Evolutionary conservation across 2,329 filamentous ascomycete species (phyloP).

Genomic region (Stromatinia cepivora): DNA sequence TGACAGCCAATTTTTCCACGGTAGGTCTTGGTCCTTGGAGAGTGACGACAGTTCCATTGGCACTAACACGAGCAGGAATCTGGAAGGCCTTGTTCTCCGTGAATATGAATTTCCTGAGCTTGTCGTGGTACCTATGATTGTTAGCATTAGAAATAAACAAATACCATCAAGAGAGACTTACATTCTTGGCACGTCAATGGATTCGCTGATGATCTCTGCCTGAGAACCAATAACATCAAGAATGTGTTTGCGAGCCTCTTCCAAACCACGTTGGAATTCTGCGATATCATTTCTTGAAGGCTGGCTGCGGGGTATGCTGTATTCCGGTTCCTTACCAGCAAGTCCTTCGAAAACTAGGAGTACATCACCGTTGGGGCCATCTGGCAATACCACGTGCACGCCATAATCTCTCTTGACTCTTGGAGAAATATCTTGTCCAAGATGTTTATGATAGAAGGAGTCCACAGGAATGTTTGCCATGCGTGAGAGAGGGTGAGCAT

Average conservation of each 20-base stretch:
- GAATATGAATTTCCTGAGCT: constrained; percentile 63
- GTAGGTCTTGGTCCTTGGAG: constrained; percentile 74
- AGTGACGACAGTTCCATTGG: constrained; percentile 61
- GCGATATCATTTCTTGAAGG: constrained; percentile 52
- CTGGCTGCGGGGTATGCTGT: constrained; percentile 55
- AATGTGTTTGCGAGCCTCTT: constrained; percentile 58
- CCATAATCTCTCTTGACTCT: constrained; percentile 67
- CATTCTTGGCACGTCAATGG: constrained; percentile 61
- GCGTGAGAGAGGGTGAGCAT: constrained; percentile 70
- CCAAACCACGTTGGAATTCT: constrained; percentile 56
- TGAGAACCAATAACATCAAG: constrained; percentile 59
- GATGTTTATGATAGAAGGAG: constrained; percentile 75
- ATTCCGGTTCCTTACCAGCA: constrained; percentile 48
- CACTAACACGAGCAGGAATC: constrained; percentile 61
- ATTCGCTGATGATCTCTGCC: constrained; percentile 52
- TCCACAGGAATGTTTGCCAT: constrained; percentile 69
- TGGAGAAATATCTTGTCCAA: constrained; percentile 63
- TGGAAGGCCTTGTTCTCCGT: constrained; percentile 61
- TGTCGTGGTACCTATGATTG: constrained; percentile 57
- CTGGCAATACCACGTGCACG: constrained; percentile 72
- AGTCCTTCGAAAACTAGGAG: constrained; percentile 74
- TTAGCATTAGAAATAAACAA: constrained; percentile 35
- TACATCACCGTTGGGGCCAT: constrained; percentile 57
- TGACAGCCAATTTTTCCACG: constrained; percentile 70
- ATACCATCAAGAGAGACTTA: constrained; percentile 37